Percentiles rank a stretch among this genome's conserved stretches.
These are phyloP conservation scores for Cocos nucifera DNA, from an alignment of 176 grass and related monocot species.

Conservation along the genomic window DNA sequence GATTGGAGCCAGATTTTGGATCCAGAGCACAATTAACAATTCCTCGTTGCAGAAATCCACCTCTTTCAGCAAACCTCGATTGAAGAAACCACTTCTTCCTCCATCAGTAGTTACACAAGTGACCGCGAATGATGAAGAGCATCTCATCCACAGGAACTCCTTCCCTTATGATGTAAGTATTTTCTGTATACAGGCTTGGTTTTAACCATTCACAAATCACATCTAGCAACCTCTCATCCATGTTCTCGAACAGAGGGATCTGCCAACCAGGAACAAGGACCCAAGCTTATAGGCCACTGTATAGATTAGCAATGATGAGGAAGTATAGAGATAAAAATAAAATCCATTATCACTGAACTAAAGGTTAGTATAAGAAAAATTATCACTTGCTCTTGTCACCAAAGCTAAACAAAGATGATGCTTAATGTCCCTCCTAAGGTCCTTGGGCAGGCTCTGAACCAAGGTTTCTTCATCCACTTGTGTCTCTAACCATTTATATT, in stretches of 20 bases:
- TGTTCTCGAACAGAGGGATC: constrained; percentile 89
- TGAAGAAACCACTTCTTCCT: constrained; percentile 84
- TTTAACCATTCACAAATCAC: constrained; percentile 80
- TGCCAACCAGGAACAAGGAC: constrained; percentile 11
- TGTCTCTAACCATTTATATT: constrained; percentile 88
- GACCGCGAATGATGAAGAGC: constrained; percentile 80
- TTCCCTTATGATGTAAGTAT: constrained; percentile 75
- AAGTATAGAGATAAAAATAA: not conserved
- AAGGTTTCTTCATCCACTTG: constrained; percentile 94
- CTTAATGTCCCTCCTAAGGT: constrained; percentile 93
- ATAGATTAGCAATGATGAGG: not conserved
- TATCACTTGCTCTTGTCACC: constrained; percentile 55
- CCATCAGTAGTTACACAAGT: constrained; percentile 78
- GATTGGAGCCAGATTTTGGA: constrained; percentile 68
- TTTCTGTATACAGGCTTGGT: constrained; percentile 60
- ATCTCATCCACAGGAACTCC: constrained; percentile 95
- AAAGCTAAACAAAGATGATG: constrained; percentile 88
- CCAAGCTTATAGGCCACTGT: not conserved
- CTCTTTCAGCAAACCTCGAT: constrained; percentile 63
- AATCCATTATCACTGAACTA: too few species aligned
- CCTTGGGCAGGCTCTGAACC: constrained; percentile 88
- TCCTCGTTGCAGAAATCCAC: constrained; percentile 79
- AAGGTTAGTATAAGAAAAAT: too few species aligned
- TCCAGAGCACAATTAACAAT: constrained; percentile 91
- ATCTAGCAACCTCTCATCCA: constrained; percentile 75